These are phyloP conservation scores for Colletotrichum camelliae DNA, from an alignment of 2,329 filamentous ascomycete genomes.

Conservation along the genomic window DNA sequence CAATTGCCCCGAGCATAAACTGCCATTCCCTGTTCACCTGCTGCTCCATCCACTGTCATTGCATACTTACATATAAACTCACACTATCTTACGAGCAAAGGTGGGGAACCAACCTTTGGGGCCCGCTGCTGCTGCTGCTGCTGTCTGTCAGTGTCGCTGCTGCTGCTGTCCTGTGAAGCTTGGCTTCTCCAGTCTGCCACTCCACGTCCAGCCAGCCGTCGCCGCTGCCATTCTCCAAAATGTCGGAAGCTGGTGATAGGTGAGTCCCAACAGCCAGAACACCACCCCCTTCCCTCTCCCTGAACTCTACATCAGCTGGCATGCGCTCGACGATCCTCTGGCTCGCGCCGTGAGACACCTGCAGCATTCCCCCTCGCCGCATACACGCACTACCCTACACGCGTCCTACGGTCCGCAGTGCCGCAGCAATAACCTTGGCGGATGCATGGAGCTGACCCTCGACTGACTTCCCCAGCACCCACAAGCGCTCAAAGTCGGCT, in stretches of 20 bases:
- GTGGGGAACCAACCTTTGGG: conserved; percentile 11
- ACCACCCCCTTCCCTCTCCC: background rate
- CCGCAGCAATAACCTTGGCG: background rate
- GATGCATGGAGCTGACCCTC: background rate
- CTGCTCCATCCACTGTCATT: conserved; percentile 5
- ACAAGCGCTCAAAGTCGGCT: conserved; percentile 61
- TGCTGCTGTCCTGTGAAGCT: background rate
- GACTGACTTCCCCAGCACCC: conserved; percentile 34
- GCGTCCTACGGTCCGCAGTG: background rate
- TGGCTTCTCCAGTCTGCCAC: background rate
- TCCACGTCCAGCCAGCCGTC: background rate
- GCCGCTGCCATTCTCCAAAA: conserved; percentile 24
- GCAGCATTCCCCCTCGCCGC: background rate
- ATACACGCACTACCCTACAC: background rate
- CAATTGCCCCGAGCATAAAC: conserved; percentile 11
- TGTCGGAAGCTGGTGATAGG: conserved; percentile 42
- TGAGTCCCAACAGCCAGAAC: conserved; percentile 26
- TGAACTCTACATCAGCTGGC: background rate
- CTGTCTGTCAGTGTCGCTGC: background rate
- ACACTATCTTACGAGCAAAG: conserved; percentile 14
- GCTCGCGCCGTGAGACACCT: background rate
- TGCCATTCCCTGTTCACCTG: conserved; percentile 2
- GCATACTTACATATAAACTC: conserved; percentile 16
- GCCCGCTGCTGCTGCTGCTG: conserved; percentile 2
- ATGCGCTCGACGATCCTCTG: background rate